phyloP scores from a whole-genome alignment of 345 rosid species.

The Melaleuca alternifolia region DNA sequence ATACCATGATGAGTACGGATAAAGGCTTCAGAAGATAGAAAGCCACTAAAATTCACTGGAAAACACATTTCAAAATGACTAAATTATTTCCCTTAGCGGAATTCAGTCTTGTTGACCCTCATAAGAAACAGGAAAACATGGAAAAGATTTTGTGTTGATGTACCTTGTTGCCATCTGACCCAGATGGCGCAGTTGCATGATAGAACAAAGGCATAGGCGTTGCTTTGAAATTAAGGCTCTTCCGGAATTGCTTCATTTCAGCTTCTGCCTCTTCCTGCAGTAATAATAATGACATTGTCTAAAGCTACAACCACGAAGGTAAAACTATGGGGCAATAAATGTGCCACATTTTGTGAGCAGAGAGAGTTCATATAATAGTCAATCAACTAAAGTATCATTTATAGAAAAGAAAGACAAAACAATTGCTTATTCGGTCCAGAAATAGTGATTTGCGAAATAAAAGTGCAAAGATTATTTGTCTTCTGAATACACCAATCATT shows the following conservation, averaged over 20 bases:
- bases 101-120: not conserved
- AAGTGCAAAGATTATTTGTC: not conserved
- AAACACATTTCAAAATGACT: not conserved
- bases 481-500: not conserved
- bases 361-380: not conserved
- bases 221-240: constrained; percentile 81
- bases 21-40: not conserved
- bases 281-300: not conserved
- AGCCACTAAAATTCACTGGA: not conserved
- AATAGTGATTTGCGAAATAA: not conserved
- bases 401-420: not conserved
- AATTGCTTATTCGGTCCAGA: not conserved
- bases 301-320: not conserved
- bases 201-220: constrained; percentile 89
- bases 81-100: not conserved
- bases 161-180: constrained; percentile 44
- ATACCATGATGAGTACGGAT: not conserved
- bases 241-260: constrained; percentile 54
- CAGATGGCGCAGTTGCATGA: constrained; percentile 5
- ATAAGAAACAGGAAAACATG: not conserved
- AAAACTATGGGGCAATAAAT: not conserved
- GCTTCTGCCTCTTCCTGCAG: constrained; percentile 57
- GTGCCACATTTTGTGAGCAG: not conserved
- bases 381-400: not conserved
- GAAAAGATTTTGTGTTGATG: not conserved